Evolutionary conservation across 2,329 filamentous ascomycete species (phyloP), one percentile per base, ranked within the genome.

Genomic region (Ceratocystis harringtonii): DNA sequence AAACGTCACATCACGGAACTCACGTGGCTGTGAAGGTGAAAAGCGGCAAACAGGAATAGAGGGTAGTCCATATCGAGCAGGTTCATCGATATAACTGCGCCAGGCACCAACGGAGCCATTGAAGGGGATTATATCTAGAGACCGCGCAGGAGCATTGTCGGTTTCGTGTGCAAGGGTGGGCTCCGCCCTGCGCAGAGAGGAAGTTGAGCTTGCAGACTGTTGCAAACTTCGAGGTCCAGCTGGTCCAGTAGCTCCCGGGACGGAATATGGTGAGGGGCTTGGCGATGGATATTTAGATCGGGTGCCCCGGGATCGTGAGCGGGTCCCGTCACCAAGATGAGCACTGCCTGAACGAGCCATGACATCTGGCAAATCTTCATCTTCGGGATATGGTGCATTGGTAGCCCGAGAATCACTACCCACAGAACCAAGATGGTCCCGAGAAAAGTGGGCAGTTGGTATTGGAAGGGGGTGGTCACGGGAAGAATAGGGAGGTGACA

Each of bases 1-100:
- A 89, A 92, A 96, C 15, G 63, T 36, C 71, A 94, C 90, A 68
- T 86, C 78, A 68, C 85, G 81, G 1, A 85, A 85, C 8, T 81
- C 76, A 12, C 84, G 80, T 10, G 83, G 82, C 3, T 41, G 36
- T 12, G 80, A 76, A 48, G 81, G 83, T 68, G 89, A 81, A 5
- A 86, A 67, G 43, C 65, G 86, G 48, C 67, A 68, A 3, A 61
- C 80, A 2, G 88, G 83, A 15, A 92, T 78, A 25, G 77, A 75
- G 10, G 76, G 72, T 5, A 79, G 70, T 2, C 73, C 73, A 2
- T 77, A 77, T 60, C 76, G 71, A 58, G 76, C 74, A 8, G 78
- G 73, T 32, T 82, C 79, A 67, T 86, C 80, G 0, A 81, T 81
- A 69, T 80, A 82, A 5, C 80, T 78, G 52, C 81, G 76, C 69